Evolutionary conservation across 306 rosid species (phyloP).

Genomic region (Pterocarpus macrocarpus): DNA sequence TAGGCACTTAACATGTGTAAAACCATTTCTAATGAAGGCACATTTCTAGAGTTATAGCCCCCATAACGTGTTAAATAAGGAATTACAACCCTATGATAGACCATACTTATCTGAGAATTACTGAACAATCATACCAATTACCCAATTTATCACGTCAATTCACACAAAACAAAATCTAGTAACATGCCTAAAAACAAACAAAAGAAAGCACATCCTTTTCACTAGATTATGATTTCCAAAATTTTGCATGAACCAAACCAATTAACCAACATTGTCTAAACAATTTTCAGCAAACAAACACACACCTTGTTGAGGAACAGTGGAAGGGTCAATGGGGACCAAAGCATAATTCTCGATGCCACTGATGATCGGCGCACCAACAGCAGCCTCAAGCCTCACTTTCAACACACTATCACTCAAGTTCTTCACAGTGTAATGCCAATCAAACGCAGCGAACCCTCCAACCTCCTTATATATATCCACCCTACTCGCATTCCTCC

Average conservation of each 20-base stretch:
- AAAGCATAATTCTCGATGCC: slow-evolving; percentile 91
- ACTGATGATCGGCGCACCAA: slow-evolving; percentile 70
- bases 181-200: no score
- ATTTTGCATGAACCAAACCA: background rate
- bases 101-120: background rate
- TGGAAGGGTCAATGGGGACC: slow-evolving; percentile 80
- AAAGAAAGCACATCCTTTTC: no score
- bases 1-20: background rate
- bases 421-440: slow-evolving; percentile 69
- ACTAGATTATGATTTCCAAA: background rate
- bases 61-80: background rate
- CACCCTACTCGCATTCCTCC: slow-evolving; percentile 61
- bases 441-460: slow-evolving; percentile 66
- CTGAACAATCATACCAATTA: background rate
- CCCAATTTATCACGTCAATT: background rate
- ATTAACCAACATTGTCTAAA: background rate
- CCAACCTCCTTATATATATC: slow-evolving; percentile 81
- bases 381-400: slow-evolving; percentile 67
- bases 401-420: slow-evolving; percentile 62
- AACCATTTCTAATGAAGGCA: background rate
- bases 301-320: slow-evolving; percentile 85
- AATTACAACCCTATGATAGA: background rate
- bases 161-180: background rate
- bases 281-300: background rate
- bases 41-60: background rate